These are phyloP conservation scores for Avena insularis DNA, from an alignment of 176 grass and related monocot genomes.

Conservation along the genomic window DNA sequence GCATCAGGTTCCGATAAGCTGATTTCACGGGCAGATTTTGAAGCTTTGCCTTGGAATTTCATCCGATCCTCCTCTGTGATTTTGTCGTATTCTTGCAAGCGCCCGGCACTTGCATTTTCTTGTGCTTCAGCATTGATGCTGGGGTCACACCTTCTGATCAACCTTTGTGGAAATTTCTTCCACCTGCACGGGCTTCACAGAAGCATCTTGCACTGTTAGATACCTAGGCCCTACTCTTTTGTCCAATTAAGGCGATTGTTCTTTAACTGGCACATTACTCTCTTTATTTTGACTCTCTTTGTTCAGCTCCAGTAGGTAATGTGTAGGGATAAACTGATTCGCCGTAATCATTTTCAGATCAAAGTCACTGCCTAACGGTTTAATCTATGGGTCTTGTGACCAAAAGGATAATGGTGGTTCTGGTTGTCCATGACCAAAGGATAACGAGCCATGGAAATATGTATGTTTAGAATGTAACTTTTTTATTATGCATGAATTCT, in stretches of 20 bases:
- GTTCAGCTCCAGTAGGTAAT: background rate
- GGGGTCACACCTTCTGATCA: slow-evolving; percentile 21
- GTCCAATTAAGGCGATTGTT: slow-evolving; percentile 19
- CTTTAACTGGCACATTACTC: slow-evolving; percentile 34
- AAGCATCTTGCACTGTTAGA: slow-evolving; percentile 28
- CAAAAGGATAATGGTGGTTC: too few species aligned
- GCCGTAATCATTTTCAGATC: too few species aligned
- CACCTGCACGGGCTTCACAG: slow-evolving; percentile 18
- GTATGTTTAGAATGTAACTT: too few species aligned
- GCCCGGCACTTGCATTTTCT: slow-evolving; percentile 17
- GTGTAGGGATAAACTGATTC: too few species aligned
- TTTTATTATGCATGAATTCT: background rate
- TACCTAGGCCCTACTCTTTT: slow-evolving; percentile 4
- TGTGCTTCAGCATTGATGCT: background rate
- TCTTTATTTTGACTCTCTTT: slow-evolving; percentile 11
- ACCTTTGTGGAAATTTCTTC: slow-evolving; percentile 24
- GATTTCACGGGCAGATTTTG: slow-evolving; percentile 12
- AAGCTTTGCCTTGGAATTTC: slow-evolving; percentile 20
- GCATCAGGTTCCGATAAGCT: slow-evolving; percentile 59
- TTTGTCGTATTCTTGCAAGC: slow-evolving; percentile 37
- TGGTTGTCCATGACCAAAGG: too few species aligned
- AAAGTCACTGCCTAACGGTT: too few species aligned
- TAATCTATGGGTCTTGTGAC: too few species aligned
- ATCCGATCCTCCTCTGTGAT: slow-evolving; percentile 12
- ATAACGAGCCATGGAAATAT: too few species aligned